phyloP scores from a whole-genome alignment of 225 moss, liverwort and hornwort genomes.

The Sphagnum tenellum region DNA sequence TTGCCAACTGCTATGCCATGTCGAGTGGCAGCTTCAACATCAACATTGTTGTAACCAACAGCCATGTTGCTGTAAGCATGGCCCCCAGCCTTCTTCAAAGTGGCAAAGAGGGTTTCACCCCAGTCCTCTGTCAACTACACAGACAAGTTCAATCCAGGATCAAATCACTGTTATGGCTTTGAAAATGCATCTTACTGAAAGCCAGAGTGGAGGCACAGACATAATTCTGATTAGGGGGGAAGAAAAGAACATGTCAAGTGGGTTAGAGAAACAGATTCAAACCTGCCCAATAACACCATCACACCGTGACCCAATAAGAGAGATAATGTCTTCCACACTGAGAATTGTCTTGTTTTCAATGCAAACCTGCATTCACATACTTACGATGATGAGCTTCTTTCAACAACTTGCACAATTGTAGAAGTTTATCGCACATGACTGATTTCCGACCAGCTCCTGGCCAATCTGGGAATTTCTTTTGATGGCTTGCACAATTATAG shows the following conservation, averaged over 20 bases:
- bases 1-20: slow-evolving; percentile 88
- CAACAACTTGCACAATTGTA: neutral
- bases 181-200: too few relatives aligned
- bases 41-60: slow-evolving; percentile 97
- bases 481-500: too few relatives aligned
- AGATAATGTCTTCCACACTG: slow-evolving; percentile 79
- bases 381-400: neutral
- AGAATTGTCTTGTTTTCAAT: slow-evolving; percentile 86
- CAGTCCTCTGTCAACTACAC: slow-evolving; percentile 94
- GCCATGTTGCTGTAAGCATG: slow-evolving; percentile 96
- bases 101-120: slow-evolving; percentile 87
- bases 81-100: slow-evolving; percentile 84
- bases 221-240: neutral
- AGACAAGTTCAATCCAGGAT: neutral
- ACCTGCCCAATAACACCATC: slow-evolving; percentile 99
- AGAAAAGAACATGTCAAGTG: neutral
- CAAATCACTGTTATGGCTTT: too few relatives aligned
- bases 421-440: neutral
- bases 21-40: slow-evolving; percentile 85
- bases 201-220: neutral
- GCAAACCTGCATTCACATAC: slow-evolving; percentile 53
- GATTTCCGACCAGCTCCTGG: too few relatives aligned
- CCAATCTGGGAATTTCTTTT: too few relatives aligned
- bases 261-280: neutral
- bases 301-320: slow-evolving; percentile 73